Evolutionary conservation across 2,329 filamentous ascomycete genomes (phyloP), one percentile per base, ranked within the genome.

Genomic region (Cephalotrichum gorgonifer): DNA sequence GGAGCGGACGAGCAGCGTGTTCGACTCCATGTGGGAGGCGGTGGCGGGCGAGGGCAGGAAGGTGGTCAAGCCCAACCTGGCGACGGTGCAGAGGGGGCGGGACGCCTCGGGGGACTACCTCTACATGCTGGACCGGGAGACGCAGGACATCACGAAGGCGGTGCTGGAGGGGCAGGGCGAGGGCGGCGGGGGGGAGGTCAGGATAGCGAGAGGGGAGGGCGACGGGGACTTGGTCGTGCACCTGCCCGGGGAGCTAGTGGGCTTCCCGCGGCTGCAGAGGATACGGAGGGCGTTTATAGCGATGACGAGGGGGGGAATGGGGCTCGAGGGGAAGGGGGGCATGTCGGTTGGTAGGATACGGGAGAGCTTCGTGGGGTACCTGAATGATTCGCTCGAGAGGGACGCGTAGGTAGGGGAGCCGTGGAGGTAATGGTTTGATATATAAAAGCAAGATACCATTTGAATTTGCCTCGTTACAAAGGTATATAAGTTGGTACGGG

Each of bases 71-170:
- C 86, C 86, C 1, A 90, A 94, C 63, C 76, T 82, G 60, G 85
- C 86, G 4, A 90, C 88, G 0, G 77, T 89, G 26, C 72, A 78
- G 60, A 67, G 78, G 25, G 71, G 76, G 50, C 67, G 72, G 72
- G 74, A 87, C 72, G 73, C 81, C 61, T 58, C 81, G 67, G 62
- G 82, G 60, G 85, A 90, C 60, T 90, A 89, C 62, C 72, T 94
- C 47, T 89, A 93, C 62, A 75, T 88, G 52, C 72, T 94, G 23
- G 88, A 94, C 64, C 79, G 79, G 54, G 81, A 82, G 60, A 91
- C 87, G 7, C 87, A 89, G 56, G 84, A 85, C 48, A 78, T 94
- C 27, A 75, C 93, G 48, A 79, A 80, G 56, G 73, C 73, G 50
- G 81, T 94, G 33, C 65, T 86, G 50, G 79, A 84, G 44, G 82